Conservation (phyloP, 768 basidiomycete species). For the Scleroderma bovista region DNA sequence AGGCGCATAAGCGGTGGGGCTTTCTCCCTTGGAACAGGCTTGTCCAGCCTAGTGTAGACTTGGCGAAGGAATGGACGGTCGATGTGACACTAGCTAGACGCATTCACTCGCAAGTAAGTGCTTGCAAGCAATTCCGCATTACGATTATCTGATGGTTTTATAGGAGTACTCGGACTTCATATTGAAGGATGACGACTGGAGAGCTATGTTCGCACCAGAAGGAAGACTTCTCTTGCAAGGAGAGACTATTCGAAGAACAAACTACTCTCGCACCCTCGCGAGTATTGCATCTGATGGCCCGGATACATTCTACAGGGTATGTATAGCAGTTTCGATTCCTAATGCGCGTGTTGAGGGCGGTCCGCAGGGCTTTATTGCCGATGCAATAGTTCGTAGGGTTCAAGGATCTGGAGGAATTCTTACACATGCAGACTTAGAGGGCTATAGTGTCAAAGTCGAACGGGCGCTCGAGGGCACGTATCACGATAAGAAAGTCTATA, state of each 20-base stretch:
- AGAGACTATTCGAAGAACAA: conserved; percentile 63
- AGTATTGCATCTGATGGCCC: conserved; percentile 73
- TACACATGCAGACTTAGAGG: conserved; percentile 63
- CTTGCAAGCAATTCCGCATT: not conserved
- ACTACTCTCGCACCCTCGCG: conserved; percentile 72
- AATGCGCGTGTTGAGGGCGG: conserved; percentile 8
- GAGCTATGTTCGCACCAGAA: conserved; percentile 72
- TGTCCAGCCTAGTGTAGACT: conserved; percentile 64
- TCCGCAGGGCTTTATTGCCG: conserved; percentile 71
- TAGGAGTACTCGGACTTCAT: conserved; percentile 51
- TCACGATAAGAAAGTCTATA: conserved; percentile 74
- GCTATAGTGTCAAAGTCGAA: conserved; percentile 62
- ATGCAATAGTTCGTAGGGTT: conserved; percentile 70
- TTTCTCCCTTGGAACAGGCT: conserved; percentile 72
- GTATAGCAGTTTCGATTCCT: conserved; percentile 11
- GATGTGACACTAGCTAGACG: conserved; percentile 70
- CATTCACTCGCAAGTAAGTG: conserved; percentile 61
- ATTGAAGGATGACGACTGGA: conserved; percentile 69
- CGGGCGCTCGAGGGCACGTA: conserved; percentile 78
- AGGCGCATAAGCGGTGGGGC: conserved; percentile 81
- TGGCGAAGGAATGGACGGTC: conserved; percentile 80
- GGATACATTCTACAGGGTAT: conserved; percentile 75
- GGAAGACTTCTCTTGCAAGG: conserved; percentile 71
- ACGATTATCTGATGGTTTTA: conserved; percentile 3
- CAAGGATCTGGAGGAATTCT: conserved; percentile 73